Conservation (phyloP, 768 basidiomycete genomes). For the Nidularia sp. region DNA sequence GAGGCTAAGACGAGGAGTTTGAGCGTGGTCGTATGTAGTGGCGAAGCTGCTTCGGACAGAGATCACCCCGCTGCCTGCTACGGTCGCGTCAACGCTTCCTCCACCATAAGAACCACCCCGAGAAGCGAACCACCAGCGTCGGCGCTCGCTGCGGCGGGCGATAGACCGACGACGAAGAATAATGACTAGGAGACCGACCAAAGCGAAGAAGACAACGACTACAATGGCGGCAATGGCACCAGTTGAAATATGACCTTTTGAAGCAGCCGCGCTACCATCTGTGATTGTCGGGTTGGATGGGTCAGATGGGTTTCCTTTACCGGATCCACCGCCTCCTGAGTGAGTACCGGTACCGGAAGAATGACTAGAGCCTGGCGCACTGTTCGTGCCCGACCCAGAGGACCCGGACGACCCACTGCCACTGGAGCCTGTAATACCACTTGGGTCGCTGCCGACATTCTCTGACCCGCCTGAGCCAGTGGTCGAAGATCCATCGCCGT, state of each 20-base stretch:
- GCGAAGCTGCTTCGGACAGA: slow-evolving; percentile 60
- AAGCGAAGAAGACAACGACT: slow-evolving; percentile 22
- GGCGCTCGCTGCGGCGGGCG: slow-evolving; percentile 34
- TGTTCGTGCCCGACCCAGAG: too few relatives aligned
- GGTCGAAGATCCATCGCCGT: not conserved
- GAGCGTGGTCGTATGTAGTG: slow-evolving; percentile 50
- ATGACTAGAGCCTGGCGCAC: too few relatives aligned
- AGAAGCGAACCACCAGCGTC: slow-evolving; percentile 40
- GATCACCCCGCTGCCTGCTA: slow-evolving; percentile 3
- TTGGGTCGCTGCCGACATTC: slow-evolving; percentile 1
- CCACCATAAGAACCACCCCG: slow-evolving; percentile 17
- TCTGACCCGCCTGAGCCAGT: not conserved
- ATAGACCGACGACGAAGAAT: slow-evolving; percentile 43
- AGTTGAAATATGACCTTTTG: slow-evolving; percentile 27
- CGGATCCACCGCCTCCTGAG: not conserved
- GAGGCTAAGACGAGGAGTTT: slow-evolving; percentile 13
- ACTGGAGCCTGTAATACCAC: slow-evolving; percentile 1
- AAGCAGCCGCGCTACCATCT: slow-evolving; percentile 9
- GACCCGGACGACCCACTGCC: not conserved
- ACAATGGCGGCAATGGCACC: slow-evolving; percentile 47
- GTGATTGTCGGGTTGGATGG: slow-evolving; percentile 1
- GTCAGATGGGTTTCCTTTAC: slow-evolving; percentile 3
- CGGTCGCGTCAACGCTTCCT: slow-evolving; percentile 12
- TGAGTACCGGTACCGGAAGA: not conserved
- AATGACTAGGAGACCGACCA: slow-evolving; percentile 32